These are phyloP conservation scores for Penstemon barbatus DNA, from an alignment of 257 asterid genomes.

Conservation along the genomic window DNA sequence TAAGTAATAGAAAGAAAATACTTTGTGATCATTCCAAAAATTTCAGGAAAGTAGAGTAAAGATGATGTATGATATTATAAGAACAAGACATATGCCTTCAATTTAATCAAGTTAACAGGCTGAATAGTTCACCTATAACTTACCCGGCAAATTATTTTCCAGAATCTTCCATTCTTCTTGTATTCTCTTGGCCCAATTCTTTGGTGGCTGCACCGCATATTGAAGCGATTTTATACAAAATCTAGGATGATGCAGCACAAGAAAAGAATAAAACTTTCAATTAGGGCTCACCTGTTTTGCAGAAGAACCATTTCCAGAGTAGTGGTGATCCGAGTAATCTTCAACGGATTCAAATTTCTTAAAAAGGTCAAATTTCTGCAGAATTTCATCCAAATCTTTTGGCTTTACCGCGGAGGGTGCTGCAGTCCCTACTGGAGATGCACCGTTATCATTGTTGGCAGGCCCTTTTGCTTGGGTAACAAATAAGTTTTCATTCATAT, in stretches of 20 bases:
- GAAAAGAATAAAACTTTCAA: constrained; percentile 7
- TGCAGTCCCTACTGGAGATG: constrained; percentile 38
- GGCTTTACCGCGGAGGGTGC: constrained; percentile 29
- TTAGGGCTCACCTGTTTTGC: constrained; percentile 44
- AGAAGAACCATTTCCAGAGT: constrained; percentile 38
- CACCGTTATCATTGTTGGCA: constrained; percentile 29
- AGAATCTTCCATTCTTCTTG: constrained; percentile 94
- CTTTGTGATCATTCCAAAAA: constrained; percentile 7
- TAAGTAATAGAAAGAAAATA: constrained; percentile 27
- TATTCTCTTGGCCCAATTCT: constrained; percentile 81
- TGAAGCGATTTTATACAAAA: constrained; percentile 9
- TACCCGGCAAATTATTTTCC: constrained; percentile 87
- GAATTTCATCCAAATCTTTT: constrained; percentile 45
- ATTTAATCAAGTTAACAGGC: constrained; percentile 4
- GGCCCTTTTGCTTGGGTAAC: constrained; percentile 26
- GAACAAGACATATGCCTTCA: neutral
- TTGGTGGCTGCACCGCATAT: constrained; percentile 52
- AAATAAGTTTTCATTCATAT: constrained; percentile 30
- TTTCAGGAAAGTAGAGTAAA: neutral
- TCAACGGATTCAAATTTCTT: constrained; percentile 77
- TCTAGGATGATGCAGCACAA: constrained; percentile 3
- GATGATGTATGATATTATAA: neutral
- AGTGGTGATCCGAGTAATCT: constrained; percentile 69
- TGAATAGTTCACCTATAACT: neutral
- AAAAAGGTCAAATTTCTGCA: constrained; percentile 46